Conservation (phyloP, 179 eudicot species). For the Actinidia arguta region DNA sequence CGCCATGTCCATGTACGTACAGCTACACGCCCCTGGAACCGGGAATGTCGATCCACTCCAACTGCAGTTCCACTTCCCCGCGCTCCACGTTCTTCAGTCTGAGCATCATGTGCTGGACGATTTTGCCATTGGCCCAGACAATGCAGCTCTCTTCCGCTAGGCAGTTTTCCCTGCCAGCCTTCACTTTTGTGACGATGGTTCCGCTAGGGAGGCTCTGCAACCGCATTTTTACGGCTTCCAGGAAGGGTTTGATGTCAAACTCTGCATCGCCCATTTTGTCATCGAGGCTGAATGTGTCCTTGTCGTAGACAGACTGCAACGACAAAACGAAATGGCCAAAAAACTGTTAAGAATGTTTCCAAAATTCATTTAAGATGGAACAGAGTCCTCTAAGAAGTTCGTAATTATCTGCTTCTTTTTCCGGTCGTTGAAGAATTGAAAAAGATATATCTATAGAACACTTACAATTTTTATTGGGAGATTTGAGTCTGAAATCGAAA, state of each 20-base stretch:
- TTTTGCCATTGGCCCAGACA: constrained; percentile 7
- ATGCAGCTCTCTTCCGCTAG: constrained; percentile 32
- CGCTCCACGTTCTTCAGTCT: constrained; percentile 30
- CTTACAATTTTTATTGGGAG: constrained; percentile 30
- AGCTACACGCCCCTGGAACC: neutral
- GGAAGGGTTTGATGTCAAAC: constrained; percentile 38
- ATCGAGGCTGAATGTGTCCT: constrained; percentile 44
- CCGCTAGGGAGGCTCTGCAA: constrained; percentile 27
- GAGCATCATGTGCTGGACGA: constrained; percentile 28
- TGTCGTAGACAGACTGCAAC: constrained; percentile 44
- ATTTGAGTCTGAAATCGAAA: constrained; percentile 27
- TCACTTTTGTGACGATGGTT: constrained; percentile 25
- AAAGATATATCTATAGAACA: neutral
- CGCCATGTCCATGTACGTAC: too few species aligned
- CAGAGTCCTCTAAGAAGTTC: neutral
- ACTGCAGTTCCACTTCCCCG: constrained; percentile 32
- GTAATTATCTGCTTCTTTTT: neutral
- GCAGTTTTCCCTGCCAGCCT: constrained; percentile 31
- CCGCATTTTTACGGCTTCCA: constrained; percentile 40
- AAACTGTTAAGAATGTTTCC: neutral
- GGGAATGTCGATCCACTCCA: constrained; percentile 36
- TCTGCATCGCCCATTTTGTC: constrained; percentile 64
- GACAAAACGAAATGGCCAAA: neutral
- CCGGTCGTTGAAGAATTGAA: neutral
- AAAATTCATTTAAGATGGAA: too few species aligned